Evolutionary conservation across 768 basidiomycete species (phyloP).

Genomic region (Mycena latifolia): DNA sequence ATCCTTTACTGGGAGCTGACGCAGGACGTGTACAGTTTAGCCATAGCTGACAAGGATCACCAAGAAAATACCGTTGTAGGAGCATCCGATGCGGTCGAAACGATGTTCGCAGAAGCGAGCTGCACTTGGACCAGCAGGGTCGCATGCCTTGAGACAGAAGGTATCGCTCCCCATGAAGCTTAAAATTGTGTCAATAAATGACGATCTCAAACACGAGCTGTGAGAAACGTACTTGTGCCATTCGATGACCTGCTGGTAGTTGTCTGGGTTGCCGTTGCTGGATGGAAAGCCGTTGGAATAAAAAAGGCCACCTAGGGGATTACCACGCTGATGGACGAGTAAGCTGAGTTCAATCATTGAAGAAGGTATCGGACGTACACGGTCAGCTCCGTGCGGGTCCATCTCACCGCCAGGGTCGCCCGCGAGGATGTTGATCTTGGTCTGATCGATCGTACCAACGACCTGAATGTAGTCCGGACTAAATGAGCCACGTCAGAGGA

Average conservation of each 20-base stretch:
- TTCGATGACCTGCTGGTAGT: slow-evolving; percentile 57
- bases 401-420: slow-evolving; percentile 59
- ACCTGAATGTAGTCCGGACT: slow-evolving; percentile 61
- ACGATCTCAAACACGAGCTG: not conserved
- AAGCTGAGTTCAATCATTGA: too few species aligned
- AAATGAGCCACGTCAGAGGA: too few species aligned
- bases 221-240: slow-evolving; percentile 59
- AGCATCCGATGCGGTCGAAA: slow-evolving; percentile 68
- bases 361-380: too few species aligned
- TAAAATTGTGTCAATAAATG: not conserved
- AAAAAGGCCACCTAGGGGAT: slow-evolving; percentile 66
- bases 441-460: slow-evolving; percentile 70
- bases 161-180: slow-evolving; percentile 65
- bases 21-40: too few species aligned
- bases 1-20: too few species aligned
- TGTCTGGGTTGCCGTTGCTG: slow-evolving; percentile 49
- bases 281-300: slow-evolving; percentile 60
- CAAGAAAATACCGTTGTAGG: slow-evolving; percentile 51
- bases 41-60: too few species aligned
- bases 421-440: slow-evolving; percentile 13
- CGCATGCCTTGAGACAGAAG: slow-evolving; percentile 70
- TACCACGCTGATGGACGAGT: slow-evolving; percentile 47
- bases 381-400: too few species aligned
- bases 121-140: slow-evolving; percentile 56
- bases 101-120: slow-evolving; percentile 48